phyloP scores from a whole-genome alignment of 148 eudicot genomes.

The Silene latifolia region DNA sequence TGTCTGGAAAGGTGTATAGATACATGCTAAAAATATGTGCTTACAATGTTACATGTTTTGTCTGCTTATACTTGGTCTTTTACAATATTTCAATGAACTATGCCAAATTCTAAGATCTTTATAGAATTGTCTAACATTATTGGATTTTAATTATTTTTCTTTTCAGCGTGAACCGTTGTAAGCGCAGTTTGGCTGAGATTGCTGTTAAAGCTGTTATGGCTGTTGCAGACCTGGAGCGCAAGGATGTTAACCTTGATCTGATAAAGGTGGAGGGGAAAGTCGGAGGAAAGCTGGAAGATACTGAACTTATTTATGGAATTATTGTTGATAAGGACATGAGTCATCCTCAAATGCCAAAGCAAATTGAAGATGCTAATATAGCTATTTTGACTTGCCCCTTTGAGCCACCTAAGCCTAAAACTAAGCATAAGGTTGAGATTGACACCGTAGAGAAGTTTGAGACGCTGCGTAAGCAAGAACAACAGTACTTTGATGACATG shows the following conservation, averaged over 20 bases:
- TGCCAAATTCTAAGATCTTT: background rate
- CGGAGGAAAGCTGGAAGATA: constrained; percentile 95
- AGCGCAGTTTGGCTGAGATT: constrained; percentile 91
- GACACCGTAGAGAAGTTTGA: constrained; percentile 95
- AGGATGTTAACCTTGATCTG: constrained; percentile 88
- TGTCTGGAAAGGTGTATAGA: background rate
- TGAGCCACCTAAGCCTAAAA: constrained; percentile 99
- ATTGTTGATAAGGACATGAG: constrained; percentile 98
- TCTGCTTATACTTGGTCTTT: background rate
- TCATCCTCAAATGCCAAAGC: constrained; percentile 99
- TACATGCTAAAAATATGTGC: background rate
- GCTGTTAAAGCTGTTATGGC: constrained; percentile 95
- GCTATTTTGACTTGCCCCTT: constrained; percentile 96
- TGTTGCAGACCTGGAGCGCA: constrained; percentile 96
- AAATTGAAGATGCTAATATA: constrained; percentile 77
- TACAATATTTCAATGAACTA: background rate
- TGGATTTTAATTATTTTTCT: constrained; percentile 11
- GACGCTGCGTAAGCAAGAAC: constrained; percentile 82
- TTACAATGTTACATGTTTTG: background rate
- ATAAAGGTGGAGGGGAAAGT: constrained; percentile 98
- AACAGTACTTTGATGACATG: constrained; percentile 93
- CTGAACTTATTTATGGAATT: constrained; percentile 89
- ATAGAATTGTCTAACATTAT: constrained; percentile 20
- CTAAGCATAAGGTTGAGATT: constrained; percentile 99
- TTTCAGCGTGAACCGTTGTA: constrained; percentile 91